A percentile compares a stretch with the other conserved stretches of the same genome.
Evolutionary conservation across 192 early-diverging fungal genomes (phyloP).

Genomic region (Ambispora gerdemannii): DNA sequence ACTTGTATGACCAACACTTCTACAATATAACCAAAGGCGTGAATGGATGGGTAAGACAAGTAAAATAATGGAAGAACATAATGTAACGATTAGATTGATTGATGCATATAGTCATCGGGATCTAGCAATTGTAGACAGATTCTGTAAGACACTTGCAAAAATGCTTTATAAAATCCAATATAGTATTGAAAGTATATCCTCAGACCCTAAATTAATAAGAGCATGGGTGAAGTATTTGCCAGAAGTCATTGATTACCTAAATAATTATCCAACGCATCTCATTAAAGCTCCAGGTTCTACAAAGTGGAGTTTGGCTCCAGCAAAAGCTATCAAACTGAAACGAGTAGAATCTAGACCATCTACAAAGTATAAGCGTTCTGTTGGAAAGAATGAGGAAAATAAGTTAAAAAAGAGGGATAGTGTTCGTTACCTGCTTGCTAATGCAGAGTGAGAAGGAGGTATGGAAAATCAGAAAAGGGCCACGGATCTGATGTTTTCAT

Average conservation of each 20-base stretch:
- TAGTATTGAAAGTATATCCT: background rate
- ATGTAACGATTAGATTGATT: background rate
- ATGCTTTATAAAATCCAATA: too few relatives aligned
- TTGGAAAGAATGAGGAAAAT: too few relatives aligned
- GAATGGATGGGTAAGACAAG: background rate
- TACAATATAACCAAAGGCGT: background rate
- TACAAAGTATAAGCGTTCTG: too few relatives aligned
- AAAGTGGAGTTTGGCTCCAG: too few relatives aligned
- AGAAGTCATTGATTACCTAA: background rate
- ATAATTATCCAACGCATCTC: too few relatives aligned
- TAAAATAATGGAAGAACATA: background rate
- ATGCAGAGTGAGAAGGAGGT: constrained; percentile 7
- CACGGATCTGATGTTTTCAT: background rate
- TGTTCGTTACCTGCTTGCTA: too few relatives aligned
- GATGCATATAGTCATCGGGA: constrained; percentile 3
- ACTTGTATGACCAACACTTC: background rate
- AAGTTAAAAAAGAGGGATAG: too few relatives aligned
- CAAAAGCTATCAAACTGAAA: too few relatives aligned
- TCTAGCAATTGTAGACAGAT: constrained; percentile 1
- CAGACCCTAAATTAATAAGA: too few relatives aligned
- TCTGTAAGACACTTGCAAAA: too few relatives aligned
- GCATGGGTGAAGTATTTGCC: background rate
- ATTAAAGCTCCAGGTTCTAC: too few relatives aligned
- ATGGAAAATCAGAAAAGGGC: constrained; percentile 3
- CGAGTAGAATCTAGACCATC: too few relatives aligned